Evolutionary conservation across 306 rosid species (phyloP), one percentile per base, ranked within the genome.

Genomic region (Malus sieversii): DNA sequence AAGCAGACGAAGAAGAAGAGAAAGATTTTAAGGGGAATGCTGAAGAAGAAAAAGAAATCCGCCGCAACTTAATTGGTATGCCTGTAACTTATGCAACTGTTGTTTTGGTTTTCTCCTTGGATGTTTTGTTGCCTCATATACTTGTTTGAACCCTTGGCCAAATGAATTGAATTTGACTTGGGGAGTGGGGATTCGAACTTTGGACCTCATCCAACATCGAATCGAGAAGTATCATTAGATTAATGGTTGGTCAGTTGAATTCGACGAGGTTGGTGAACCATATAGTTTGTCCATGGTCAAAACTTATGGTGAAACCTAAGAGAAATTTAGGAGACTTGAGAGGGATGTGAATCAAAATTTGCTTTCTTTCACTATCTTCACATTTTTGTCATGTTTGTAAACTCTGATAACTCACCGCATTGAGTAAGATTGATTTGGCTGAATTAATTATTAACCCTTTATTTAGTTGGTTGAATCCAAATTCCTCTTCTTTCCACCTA

Each of bases 1-100:
- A 82, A 78, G 77, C 70, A 73, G 81, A 57, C 15, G 35, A 61
- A 23, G 66, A 80, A 78, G 55, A 71, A 75, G 51, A 84, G 6
- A 72, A 4, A 30, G 55, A 32, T 12, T 44, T 81, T 16, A 63
- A 8, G 63, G 81, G 72, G 73, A 74, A 78, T 72, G 75, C 72
- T 33, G 84, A 67, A 15, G 73, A 71, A 65, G 32, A 30, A 30
- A 65, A 65, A 71, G 27, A 76, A 44, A 10, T 78, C 74, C 23
- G 71, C 67, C 10, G 62, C 77, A 45, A 65, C 79, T 66, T 79
- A 80, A 60, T 60, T 25, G 57, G 35, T 46, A 25, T 75, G 64
- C 67, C 51, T 80, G 67, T 68, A 45, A 19, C 73, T 59, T 40
- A 5, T 23, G 42, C 42, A 12, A 14, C 29, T 48, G 15, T 11